Conservation (phyloP, 179 eudicot genomes). For the Vitellaria paradoxa region DNA sequence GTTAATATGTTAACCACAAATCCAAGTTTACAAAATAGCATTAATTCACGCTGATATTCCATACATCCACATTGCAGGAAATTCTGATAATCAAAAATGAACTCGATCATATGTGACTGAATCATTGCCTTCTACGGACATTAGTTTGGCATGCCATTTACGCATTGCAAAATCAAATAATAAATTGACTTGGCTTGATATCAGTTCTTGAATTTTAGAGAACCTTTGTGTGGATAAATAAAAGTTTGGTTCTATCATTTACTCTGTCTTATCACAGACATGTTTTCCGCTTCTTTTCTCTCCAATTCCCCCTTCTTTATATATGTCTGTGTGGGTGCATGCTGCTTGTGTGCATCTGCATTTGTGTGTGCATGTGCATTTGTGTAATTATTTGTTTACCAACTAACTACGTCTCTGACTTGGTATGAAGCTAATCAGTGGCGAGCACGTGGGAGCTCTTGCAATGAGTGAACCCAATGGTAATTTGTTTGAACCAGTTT, state of each 20-base stretch:
- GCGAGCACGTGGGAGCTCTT: conserved; percentile 98
- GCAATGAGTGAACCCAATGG: conserved; percentile 99
- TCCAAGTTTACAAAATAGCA: not conserved
- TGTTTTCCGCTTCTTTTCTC: not conserved
- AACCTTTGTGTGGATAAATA: not conserved
- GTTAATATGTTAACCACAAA: not conserved
- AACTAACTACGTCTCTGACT: conserved; percentile 14
- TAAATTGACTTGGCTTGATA: not conserved
- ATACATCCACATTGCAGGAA: not conserved
- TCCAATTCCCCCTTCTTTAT: not conserved
- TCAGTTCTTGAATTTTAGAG: not conserved
- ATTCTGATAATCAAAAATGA: not conserved
- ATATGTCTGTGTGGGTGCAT: not conserved
- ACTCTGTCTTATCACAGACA: not conserved
- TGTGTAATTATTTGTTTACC: conserved; percentile 4
- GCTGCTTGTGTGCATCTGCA: not conserved
- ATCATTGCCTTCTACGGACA: not conserved
- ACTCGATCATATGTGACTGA: not conserved
- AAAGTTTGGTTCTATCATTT: not conserved
- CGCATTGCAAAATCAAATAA: not conserved
- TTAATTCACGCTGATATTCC: not conserved
- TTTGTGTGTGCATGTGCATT: not conserved
- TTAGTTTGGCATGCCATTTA: not conserved
- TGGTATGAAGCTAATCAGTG: conserved; percentile 86
- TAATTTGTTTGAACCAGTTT: conserved; percentile 26